Evolutionary conservation across 108 stramenopile genomes (phyloP).

Genomic region (Skeletonema tropicum): DNA sequence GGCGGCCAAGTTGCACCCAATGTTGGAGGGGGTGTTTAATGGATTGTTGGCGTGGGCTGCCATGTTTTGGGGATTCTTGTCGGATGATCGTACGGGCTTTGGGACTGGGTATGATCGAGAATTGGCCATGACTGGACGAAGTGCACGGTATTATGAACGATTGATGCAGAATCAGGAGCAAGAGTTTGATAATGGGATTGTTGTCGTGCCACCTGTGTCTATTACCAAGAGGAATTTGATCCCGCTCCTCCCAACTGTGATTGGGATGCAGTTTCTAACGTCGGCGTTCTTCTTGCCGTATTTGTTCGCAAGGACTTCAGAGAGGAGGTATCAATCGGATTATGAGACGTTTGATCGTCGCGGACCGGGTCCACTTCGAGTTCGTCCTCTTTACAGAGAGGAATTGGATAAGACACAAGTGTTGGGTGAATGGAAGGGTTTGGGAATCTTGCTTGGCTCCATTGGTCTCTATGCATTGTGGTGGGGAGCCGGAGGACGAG

Average conservation of each 20-base stretch:
- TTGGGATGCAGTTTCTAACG: conserved; percentile 92
- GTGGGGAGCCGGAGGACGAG: conserved; percentile 73
- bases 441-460: conserved; percentile 60
- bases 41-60: conserved; percentile 87
- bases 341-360: conserved; percentile 16
- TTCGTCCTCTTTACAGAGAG: conserved; percentile 39
- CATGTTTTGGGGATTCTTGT: conserved; percentile 86
- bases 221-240: conserved; percentile 66
- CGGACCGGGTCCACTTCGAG: not conserved
- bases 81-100: conserved; percentile 70
- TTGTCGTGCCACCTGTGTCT: conserved; percentile 27
- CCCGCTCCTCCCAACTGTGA: conserved; percentile 66
- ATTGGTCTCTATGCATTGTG: conserved; percentile 69
- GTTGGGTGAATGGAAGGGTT: conserved; percentile 62
- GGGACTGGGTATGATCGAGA: conserved; percentile 2
- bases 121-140: not conserved
- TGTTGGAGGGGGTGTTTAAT: conserved; percentile 90
- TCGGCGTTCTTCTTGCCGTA: conserved; percentile 86
- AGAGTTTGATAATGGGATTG: conserved; percentile 30
- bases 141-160: conserved; percentile 29
- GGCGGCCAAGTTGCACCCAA: conserved; percentile 78
- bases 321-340: conserved; percentile 25
- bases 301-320: conserved; percentile 66
- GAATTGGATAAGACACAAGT: conserved; percentile 25
- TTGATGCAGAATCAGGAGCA: conserved; percentile 32